A percentile compares a stretch with the other conserved stretches of the same genome.
Evolutionary conservation across 2,329 filamentous ascomycete genomes (phyloP).

Genomic region (Epichloe baconii): DNA sequence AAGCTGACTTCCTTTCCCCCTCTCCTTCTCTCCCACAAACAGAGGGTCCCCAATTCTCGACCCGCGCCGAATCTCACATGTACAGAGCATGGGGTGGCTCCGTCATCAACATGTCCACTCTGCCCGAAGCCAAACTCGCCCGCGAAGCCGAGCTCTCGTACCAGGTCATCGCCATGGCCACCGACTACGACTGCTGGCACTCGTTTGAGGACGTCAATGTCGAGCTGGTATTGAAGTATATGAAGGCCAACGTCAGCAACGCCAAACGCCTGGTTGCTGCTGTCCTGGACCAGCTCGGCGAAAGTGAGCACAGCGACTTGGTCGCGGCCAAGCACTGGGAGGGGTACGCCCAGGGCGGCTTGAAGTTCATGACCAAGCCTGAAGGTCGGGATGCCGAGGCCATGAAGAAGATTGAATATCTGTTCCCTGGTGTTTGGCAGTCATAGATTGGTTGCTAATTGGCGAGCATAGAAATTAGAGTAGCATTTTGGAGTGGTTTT

Average conservation of each 20-base stretch:
- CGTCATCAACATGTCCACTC: constrained; percentile 95
- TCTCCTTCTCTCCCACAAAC: neutral
- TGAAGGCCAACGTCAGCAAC: constrained; percentile 85
- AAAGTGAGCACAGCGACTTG: constrained; percentile 61
- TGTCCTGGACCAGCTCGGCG: constrained; percentile 73
- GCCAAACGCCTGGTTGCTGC: constrained; percentile 74
- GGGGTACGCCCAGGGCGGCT: constrained; percentile 62
- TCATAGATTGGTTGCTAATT: constrained; percentile 12
- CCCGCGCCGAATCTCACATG: constrained; percentile 86
- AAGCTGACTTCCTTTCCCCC: neutral
- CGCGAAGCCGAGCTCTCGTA: constrained; percentile 93
- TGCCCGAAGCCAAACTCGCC: constrained; percentile 92
- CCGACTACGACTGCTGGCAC: constrained; percentile 99
- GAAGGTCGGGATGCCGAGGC: constrained; percentile 61
- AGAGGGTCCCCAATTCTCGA: constrained; percentile 98
- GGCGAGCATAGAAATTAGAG: neutral
- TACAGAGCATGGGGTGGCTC: constrained; percentile 89
- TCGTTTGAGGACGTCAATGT: constrained; percentile 74
- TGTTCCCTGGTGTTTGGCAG: constrained; percentile 72
- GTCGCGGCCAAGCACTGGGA: constrained; percentile 72
- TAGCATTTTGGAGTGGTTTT: neutral
- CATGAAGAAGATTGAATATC: constrained; percentile 66
- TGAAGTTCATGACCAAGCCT: constrained; percentile 70
- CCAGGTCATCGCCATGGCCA: constrained; percentile 98
- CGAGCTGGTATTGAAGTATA: constrained; percentile 92